A percentile compares a stretch with the other conserved stretches of the same genome.
These are phyloP conservation scores for Kurtzmaniella fragi DNA, from an alignment of 805 yeast species.

Conservation along the genomic window DNA sequence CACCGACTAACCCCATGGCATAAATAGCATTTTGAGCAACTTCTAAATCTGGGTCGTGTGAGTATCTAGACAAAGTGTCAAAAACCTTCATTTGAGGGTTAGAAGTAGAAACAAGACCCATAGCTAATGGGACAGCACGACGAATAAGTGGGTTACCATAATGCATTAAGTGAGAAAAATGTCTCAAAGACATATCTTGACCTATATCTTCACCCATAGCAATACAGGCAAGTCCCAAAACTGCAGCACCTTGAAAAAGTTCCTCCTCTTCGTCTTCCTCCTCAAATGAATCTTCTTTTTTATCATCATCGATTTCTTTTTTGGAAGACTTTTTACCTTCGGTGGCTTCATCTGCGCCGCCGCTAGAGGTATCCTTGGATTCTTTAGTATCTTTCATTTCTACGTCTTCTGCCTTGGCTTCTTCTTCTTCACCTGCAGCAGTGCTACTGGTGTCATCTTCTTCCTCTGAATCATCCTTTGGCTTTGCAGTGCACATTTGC, in stretches of 20 bases:
- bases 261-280: slow-evolving; percentile 45
- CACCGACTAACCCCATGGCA: slow-evolving; percentile 97
- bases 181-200: slow-evolving; percentile 94
- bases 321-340: slow-evolving; percentile 11
- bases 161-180: slow-evolving; percentile 96
- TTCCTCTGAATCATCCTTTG: slow-evolving; percentile 50
- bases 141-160: slow-evolving; percentile 90
- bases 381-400: slow-evolving; percentile 8
- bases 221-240: slow-evolving; percentile 87
- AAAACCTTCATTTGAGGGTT: slow-evolving; percentile 96
- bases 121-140: slow-evolving; percentile 95
- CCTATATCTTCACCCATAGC: slow-evolving; percentile 99
- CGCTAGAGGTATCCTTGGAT: slow-evolving; percentile 1
- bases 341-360: slow-evolving; percentile 4
- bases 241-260: slow-evolving; percentile 79
- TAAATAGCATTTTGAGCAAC: slow-evolving; percentile 94
- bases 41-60: slow-evolving; percentile 91
- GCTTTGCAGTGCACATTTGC: slow-evolving; percentile 80
- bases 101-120: slow-evolving; percentile 90
- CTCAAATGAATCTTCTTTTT: slow-evolving; percentile 20
- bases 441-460: slow-evolving; percentile 18
- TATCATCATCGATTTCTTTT: slow-evolving; percentile 13
- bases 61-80: slow-evolving; percentile 91
- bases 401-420: slow-evolving; percentile 22
- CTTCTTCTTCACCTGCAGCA: slow-evolving; percentile 14